Evolutionary conservation across 2,329 filamentous ascomycete genomes (phyloP).

Genomic region (Aspergillus sp.): DNA sequence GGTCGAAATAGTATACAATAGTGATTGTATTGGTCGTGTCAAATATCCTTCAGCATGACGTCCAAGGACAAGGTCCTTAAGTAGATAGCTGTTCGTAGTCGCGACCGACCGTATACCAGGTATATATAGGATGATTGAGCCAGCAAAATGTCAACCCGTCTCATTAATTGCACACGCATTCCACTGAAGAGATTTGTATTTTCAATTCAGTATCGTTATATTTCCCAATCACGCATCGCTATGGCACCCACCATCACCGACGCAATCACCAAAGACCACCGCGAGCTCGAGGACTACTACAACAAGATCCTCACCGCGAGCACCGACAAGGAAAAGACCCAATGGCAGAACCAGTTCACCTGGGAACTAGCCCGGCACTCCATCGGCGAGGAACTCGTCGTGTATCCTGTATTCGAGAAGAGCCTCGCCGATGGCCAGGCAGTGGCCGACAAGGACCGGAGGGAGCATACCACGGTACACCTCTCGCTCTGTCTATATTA

Average conservation of each 20-base stretch:
- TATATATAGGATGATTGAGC: not conserved
- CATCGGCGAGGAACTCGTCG: slow-evolving; percentile 50
- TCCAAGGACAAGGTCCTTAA: not conserved
- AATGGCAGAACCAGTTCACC: slow-evolving; percentile 50
- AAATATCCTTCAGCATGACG: not conserved
- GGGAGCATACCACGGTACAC: slow-evolving; percentile 39
- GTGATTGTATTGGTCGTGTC: not conserved
- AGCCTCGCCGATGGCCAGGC: slow-evolving; percentile 42
- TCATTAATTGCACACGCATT: no score
- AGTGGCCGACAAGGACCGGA: slow-evolving; percentile 49
- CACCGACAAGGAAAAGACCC: slow-evolving; percentile 41
- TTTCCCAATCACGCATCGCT: slow-evolving; percentile 2
- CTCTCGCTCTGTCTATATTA: no score
- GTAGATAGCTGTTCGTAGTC: not conserved
- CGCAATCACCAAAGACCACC: slow-evolving; percentile 41
- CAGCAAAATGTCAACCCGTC: not conserved
- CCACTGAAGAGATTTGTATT: not conserved
- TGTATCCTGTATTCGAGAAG: slow-evolving; percentile 55
- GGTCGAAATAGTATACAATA: no score
- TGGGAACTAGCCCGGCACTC: slow-evolving; percentile 53
- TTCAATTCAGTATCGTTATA: not conserved
- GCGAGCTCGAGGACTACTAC: slow-evolving; percentile 41
- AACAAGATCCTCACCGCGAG: slow-evolving; percentile 39
- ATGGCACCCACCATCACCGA: slow-evolving; percentile 26
- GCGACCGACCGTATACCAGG: not conserved